Evolutionary conservation across 208 protist genomes (phyloP), one percentile per base, ranked within the genome.

Genomic region (Trypanosoma caninum): DNA sequence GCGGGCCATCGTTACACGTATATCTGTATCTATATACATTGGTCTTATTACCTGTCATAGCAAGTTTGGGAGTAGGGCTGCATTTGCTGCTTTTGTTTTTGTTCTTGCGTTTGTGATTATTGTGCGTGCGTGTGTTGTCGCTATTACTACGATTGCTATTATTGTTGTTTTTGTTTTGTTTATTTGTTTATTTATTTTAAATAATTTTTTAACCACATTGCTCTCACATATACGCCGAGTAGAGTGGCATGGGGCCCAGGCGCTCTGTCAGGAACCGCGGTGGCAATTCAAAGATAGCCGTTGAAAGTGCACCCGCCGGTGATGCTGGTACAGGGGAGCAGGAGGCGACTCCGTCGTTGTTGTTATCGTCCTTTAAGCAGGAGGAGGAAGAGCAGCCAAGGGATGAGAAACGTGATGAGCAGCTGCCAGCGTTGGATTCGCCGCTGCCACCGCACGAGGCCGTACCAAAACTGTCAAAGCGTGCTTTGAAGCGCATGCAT

Each of bases 401-500:
- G 18, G 18, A 6, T 10, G 37, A 25, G 37, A 28, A 8, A 13
- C 22, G 3, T 6, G 20, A n/a, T 8, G 52, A 45, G 20, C 31
- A 41, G 35, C 6, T 27, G 27, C 28, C 53, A 2, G 34, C 31
- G 30, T 13, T 45, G n/a, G n/a, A n/a, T n/a, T n/a, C n/a, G n/a
- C 22, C 6, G 2, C 42, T 40, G 44, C 42, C 30, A 23, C 6
- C 22, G 18, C 42, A 27, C 10, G 25, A 38, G 10, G 18, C 52
- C 1, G 6, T 20, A 13, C 40, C 45, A 34, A 45, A 59, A 50
- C 48, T 64, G 8, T 71, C 65, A 2, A 51, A 64, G 38, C 56
- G 55, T 16, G 65, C 55, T 16, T 2, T 59, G 16, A 48, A 63
- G 23, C 47, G 65, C 11, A 51, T 65, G 55, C 57, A 50, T 25